phyloP scores from a whole-genome alignment of 2,329 filamentous ascomycete species.

The Aspergillus pseudotamarii region DNA sequence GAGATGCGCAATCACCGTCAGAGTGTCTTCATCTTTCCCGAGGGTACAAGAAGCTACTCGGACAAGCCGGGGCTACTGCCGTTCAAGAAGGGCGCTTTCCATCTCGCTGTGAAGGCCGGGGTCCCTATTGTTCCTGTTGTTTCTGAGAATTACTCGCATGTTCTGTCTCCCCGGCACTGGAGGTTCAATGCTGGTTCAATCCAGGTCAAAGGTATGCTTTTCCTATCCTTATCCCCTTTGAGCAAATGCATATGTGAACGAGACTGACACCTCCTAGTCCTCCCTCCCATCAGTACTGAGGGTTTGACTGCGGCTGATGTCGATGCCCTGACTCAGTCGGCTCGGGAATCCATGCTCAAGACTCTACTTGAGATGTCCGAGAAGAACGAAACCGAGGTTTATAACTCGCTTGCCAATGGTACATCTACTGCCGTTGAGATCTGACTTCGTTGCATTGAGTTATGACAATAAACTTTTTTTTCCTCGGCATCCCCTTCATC shows the following conservation, averaged over 20 bases:
- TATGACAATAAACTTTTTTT: neutral
- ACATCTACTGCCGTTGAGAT: constrained; percentile 40
- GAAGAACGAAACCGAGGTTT: constrained; percentile 23
- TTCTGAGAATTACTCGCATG: constrained; percentile 75
- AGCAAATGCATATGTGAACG: neutral
- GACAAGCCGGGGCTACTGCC: constrained; percentile 78
- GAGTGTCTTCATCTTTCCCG: constrained; percentile 61
- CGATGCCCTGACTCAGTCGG: constrained; percentile 68
- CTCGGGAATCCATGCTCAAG: constrained; percentile 74
- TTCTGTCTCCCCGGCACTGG: constrained; percentile 66
- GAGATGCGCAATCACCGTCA: constrained; percentile 75
- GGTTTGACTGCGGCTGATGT: constrained; percentile 76
- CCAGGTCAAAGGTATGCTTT: constrained; percentile 69
- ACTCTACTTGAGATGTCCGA: constrained; percentile 51
- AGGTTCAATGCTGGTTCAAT: constrained; percentile 71
- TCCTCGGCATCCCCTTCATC: neutral
- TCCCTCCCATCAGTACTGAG: constrained; percentile 78
- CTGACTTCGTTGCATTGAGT: constrained; percentile 24
- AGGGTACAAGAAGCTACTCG: constrained; percentile 90
- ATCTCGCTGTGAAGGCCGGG: constrained; percentile 89
- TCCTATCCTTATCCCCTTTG: constrained; percentile 1
- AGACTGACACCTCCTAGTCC: constrained; percentile 55
- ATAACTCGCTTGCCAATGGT: constrained; percentile 24
- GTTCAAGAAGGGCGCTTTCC: constrained; percentile 99
- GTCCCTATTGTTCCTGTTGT: constrained; percentile 90